A percentile compares a stretch with the other conserved stretches of the same genome.
phyloP scores from a whole-genome alignment of 192 early-diverging fungal species.

The Paraglomus brasilianum region DNA sequence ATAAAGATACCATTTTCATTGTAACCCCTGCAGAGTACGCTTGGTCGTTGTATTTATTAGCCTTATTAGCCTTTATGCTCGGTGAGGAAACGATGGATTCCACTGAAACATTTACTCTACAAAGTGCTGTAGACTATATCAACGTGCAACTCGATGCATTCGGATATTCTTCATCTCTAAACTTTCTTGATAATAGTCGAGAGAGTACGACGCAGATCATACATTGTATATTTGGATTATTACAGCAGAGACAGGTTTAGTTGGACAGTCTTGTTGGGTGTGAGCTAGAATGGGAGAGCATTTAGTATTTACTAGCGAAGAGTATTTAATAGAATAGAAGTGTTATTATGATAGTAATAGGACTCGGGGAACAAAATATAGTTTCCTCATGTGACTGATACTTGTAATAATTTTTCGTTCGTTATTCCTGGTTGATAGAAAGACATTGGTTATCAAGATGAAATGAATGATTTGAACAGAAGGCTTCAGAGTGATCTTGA shows the following conservation, averaged over 20 bases:
- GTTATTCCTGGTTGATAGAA: constrained; percentile 1
- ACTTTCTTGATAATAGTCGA: constrained; percentile 31
- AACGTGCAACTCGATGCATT: constrained; percentile 38
- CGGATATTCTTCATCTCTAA: constrained; percentile 40
- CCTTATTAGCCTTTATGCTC: no score
- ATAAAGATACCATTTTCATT: no score
- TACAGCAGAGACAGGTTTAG: constrained; percentile 37
- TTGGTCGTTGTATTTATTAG: no score
- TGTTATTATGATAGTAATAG: no score
- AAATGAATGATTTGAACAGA: constrained; percentile 31
- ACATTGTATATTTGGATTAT: constrained; percentile 34
- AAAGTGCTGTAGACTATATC: constrained; percentile 34
- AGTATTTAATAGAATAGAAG: no score
- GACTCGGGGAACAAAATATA: no score
- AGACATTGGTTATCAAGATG: constrained; percentile 28
- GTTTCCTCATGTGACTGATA: background rate
- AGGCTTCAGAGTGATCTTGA: constrained; percentile 31
- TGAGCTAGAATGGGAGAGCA: background rate
- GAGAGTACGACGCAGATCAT: constrained; percentile 36
- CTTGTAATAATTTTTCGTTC: background rate
- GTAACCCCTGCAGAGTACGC: no score
- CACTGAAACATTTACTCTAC: no score
- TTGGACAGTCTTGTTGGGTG: background rate
- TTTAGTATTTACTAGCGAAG: background rate
- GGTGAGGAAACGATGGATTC: no score